Evolutionary conservation across 2,329 filamentous ascomycete species (phyloP), one percentile per base, ranked within the genome.

Genomic region (Diaporthe eres): DNA sequence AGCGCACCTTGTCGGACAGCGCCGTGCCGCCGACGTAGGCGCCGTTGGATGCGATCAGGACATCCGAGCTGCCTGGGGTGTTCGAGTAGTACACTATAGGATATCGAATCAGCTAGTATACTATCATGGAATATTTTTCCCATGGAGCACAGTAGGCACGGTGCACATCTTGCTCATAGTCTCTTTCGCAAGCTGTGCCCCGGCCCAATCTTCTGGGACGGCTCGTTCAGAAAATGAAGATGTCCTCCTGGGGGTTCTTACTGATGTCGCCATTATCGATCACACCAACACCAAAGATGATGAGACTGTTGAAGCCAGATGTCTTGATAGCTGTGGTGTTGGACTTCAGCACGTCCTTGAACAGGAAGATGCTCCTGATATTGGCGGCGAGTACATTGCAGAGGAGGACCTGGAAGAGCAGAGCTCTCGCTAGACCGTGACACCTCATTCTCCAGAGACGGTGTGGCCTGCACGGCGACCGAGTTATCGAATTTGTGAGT

Each of bases 21-120:
- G 84, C 86, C 10, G 82, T 83, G 71, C 88, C 86, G 17, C 87
- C 88, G 9, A 88, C 84, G 75, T 90, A 90, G 44, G 84, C 79
- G 28, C 85, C 84, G 44, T 81, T 79, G 12, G 83, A 83, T 2
- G 85, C 85, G 39, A 85, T 76, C 17, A 85, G 79, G 5, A 82
- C 79, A 71, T 85, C 84, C 7, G 78, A 78, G 77, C 82, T 84
- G 0, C 83, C 84, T 1, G 82, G 81, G 0, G 84, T 85, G 76
- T 84, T 86, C 8, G 84, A 87, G 79, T 87, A 87, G 78, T 87
- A 87, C 79, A 83, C 63, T 68, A 53, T 5, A 0, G 19, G 22
- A 53, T n/a, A 15, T 13, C 47, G 8, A 12, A 53, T 53, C 19
- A 68, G 63, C 25, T 25, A 25, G 25, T 25, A 25, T 53, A 17